A percentile compares a stretch with the other conserved stretches of the same genome.
Evolutionary conservation across 768 basidiomycete species (phyloP).

Genomic region (Sarcomyxa edulis): DNA sequence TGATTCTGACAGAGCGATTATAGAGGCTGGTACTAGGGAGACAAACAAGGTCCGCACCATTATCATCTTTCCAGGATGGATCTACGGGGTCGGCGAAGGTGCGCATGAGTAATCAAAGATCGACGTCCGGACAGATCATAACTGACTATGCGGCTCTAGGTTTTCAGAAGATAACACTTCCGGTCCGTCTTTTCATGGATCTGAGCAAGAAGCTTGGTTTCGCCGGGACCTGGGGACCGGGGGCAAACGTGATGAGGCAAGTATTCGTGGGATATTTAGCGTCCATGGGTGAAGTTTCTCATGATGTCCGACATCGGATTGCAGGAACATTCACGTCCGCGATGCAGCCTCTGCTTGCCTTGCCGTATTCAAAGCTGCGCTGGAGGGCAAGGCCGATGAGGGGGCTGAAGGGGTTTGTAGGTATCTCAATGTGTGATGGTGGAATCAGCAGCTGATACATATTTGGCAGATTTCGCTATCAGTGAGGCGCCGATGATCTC

Average conservation of each 20-base stretch:
- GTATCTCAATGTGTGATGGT: constrained; percentile 11
- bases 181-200: constrained; percentile 30
- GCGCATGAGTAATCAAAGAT: neutral
- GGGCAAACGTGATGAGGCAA: constrained; percentile 30
- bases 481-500: constrained; percentile 22
- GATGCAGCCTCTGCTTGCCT: constrained; percentile 30
- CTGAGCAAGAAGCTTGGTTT: constrained; percentile 25
- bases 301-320: too few species aligned
- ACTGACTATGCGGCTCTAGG: constrained; percentile 15
- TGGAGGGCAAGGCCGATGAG: constrained; percentile 35
- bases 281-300: too few species aligned
- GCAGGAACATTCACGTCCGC: constrained; percentile 34
- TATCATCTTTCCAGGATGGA: constrained; percentile 34
- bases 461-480: constrained; percentile 26
- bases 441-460: too few species aligned
- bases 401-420: constrained; percentile 36
- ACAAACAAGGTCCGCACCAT: constrained; percentile 38
- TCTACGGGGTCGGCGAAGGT: constrained; percentile 39
- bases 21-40: constrained; percentile 32
- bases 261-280: too few species aligned
- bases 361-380: constrained; percentile 30
- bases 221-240: constrained; percentile 38
- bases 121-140: neutral
- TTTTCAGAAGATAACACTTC: constrained; percentile 29
- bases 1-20: constrained; percentile 23